A percentile compares a stretch with the other conserved stretches of the same genome.
Conservation (phyloP, 2,329 filamentous ascomycete genomes). For the Volutella citrinella region DNA sequence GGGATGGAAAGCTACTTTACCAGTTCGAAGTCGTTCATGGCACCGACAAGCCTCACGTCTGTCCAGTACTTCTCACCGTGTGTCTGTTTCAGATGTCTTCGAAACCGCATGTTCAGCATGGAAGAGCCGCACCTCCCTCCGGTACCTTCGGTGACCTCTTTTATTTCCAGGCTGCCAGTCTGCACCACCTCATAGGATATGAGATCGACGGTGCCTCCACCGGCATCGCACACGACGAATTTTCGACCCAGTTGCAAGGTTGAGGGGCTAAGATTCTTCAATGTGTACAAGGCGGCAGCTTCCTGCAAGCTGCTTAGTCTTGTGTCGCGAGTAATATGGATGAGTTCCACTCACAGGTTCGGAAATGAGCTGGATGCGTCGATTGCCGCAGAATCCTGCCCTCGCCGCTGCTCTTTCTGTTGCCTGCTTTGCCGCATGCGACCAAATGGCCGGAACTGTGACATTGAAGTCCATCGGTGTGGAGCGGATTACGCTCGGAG, state of each 20-base stretch:
- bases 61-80: conserved; percentile 42
- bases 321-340: no score
- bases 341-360: conserved; percentile 46
- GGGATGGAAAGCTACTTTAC: no score
- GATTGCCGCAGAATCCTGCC: conserved; percentile 37
- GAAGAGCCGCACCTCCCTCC: conserved; percentile 49
- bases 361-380: conserved; percentile 45
- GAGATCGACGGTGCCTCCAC: conserved; percentile 52
- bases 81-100: conserved; percentile 39
- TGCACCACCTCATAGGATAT: conserved; percentile 49
- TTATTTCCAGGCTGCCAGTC: conserved; percentile 41
- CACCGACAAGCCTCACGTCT: conserved; percentile 38
- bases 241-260: conserved; percentile 42
- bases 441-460: conserved; percentile 59
- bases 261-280: conserved; percentile 41
- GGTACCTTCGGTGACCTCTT: conserved; percentile 46
- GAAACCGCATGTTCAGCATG: conserved; percentile 47
- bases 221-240: conserved; percentile 53
- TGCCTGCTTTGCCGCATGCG: conserved; percentile 49
- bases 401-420: conserved; percentile 41
- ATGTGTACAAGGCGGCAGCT: conserved; percentile 48
- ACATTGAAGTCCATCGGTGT: conserved; percentile 52
- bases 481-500: conserved; percentile 37
- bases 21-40: conserved; percentile 42
- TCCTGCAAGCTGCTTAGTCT: conserved; percentile 34